phyloP scores from a whole-genome alignment of 2,329 filamentous ascomycete species.

The Clonostachys byssicola region DNA sequence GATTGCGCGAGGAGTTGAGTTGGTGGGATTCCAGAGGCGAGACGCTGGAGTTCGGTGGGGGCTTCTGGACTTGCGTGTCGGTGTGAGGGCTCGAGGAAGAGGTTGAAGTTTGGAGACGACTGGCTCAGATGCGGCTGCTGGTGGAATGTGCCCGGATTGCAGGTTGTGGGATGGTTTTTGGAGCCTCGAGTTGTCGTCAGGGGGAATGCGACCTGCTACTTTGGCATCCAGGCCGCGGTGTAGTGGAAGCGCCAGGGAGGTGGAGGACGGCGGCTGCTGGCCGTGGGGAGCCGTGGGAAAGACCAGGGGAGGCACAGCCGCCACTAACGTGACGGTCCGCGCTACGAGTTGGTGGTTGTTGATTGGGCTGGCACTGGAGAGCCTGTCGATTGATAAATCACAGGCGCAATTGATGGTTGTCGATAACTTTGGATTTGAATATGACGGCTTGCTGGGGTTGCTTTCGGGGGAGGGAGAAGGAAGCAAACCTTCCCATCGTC shows the following conservation, averaged over 20 bases:
- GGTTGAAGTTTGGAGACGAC: not conserved
- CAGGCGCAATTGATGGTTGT: not conserved
- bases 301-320: slow-evolving; percentile 3
- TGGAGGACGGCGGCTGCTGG: slow-evolving; percentile 1
- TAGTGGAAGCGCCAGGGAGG: slow-evolving; percentile 1
- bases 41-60: slow-evolving; percentile 37
- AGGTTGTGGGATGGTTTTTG: too few relatives aligned
- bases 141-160: too few relatives aligned
- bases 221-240: too few relatives aligned
- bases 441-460: too few relatives aligned
- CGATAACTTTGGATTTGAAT: too few relatives aligned
- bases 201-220: too few relatives aligned
- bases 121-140: not conserved
- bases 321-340: slow-evolving; percentile 4
- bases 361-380: not conserved
- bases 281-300: slow-evolving; percentile 6
- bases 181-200: too few relatives aligned
- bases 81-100: slow-evolving; percentile 38
- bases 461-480: too few relatives aligned
- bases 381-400: not conserved
- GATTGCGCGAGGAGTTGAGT: slow-evolving; percentile 47
- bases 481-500: too few relatives aligned
- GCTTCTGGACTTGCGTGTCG: slow-evolving; percentile 15
- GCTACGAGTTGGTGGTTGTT: not conserved
- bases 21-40: slow-evolving; percentile 58